These are phyloP conservation scores for Lasiosphaeria hispida DNA, from an alignment of 495 filamentous ascomycete genomes.

Conservation along the genomic window DNA sequence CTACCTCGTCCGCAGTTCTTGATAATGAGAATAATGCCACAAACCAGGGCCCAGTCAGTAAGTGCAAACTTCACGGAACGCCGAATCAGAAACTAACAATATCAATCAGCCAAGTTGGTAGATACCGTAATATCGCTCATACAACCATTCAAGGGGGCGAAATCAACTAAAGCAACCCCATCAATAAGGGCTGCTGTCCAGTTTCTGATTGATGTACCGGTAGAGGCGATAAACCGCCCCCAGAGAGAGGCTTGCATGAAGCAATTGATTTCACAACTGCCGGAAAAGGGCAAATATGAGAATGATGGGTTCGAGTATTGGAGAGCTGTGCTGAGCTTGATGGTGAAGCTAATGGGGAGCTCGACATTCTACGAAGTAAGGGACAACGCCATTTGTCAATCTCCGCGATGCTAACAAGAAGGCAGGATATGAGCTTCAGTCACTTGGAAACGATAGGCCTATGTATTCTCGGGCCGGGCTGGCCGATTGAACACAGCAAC, in stretches of 20 bases:
- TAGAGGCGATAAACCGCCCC: constrained; percentile 16
- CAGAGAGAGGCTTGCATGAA: constrained; percentile 30
- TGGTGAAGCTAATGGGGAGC: constrained; percentile 45
- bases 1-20: constrained; percentile 11
- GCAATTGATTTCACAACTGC: constrained; percentile 18
- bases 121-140: constrained; percentile 18
- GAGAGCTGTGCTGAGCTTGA: constrained; percentile 40
- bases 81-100: neutral
- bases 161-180: constrained; percentile 5
- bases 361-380: constrained; percentile 51
- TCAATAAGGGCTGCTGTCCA: constrained; percentile 20
- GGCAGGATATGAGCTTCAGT: constrained; percentile 28
- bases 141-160: constrained; percentile 16
- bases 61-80: neutral
- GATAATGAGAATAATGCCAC: constrained; percentile 23
- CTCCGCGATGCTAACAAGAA: neutral
- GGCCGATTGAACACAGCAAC: constrained; percentile 12
- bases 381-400: neutral
- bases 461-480: constrained; percentile 15
- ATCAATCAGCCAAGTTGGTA: constrained; percentile 14
- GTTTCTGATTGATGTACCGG: constrained; percentile 23
- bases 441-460: constrained; percentile 26
- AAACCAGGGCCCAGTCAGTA: constrained; percentile 22
- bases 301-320: constrained; percentile 23
- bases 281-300: constrained; percentile 9